These are phyloP conservation scores for Syzygium malaccense DNA, from an alignment of 441 rosid genomes.

Conservation along the genomic window DNA sequence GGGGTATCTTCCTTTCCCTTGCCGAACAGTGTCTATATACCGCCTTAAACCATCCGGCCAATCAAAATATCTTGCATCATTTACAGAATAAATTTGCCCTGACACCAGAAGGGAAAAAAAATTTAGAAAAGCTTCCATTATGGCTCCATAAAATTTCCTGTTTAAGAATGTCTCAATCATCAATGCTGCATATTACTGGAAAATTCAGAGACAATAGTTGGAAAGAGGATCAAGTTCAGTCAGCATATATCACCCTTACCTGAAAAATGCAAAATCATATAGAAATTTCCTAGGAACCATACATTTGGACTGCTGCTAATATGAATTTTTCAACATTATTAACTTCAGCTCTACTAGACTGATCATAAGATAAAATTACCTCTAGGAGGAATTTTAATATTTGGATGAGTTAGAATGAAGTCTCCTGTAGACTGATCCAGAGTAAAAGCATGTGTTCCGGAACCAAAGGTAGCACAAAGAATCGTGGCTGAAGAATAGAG, in stretches of 20 bases:
- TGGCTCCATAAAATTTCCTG: neutral
- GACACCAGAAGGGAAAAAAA: slow-evolving; percentile 7
- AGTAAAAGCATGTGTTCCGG: slow-evolving; percentile 88
- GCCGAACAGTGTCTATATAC: slow-evolving; percentile 77
- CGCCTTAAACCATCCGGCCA: slow-evolving; percentile 86
- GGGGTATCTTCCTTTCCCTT: slow-evolving; percentile 82
- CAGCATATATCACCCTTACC: neutral
- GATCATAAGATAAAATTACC: slow-evolving; percentile 28
- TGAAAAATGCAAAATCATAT: neutral
- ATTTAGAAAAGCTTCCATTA: neutral
- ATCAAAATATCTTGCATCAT: slow-evolving; percentile 88
- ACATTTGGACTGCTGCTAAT: neutral
- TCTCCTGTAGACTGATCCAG: slow-evolving; percentile 84
- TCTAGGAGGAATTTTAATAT: slow-evolving; percentile 70
- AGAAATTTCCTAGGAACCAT: neutral
- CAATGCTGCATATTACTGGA: neutral
- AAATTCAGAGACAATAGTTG: neutral
- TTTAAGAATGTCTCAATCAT: neutral
- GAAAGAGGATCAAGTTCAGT: neutral
- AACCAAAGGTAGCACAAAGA: slow-evolving; percentile 75
- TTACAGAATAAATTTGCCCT: slow-evolving; percentile 95
- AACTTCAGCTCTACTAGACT: neutral
- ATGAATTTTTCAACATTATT: neutral
- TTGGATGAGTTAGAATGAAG: slow-evolving; percentile 74
- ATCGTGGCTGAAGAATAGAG: slow-evolving; percentile 92